phyloP scores from a whole-genome alignment of 1,139 yeast genomes.

The Lodderomyces margitis region DNA sequence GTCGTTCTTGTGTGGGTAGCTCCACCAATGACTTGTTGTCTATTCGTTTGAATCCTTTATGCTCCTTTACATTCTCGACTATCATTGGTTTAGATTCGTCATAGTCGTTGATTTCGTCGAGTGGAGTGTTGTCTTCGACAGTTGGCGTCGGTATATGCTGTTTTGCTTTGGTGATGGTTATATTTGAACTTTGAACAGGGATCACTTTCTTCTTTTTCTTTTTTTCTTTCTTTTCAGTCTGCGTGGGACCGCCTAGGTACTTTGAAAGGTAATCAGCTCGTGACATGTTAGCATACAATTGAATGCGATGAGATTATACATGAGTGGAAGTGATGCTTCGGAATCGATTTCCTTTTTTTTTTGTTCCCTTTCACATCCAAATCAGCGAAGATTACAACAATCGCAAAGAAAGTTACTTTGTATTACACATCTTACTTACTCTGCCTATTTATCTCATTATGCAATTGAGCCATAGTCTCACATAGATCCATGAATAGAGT shows the following conservation, averaged over 20 bases:
- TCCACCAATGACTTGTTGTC: constrained; percentile 24
- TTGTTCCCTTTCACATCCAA: no score
- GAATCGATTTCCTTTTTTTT: not conserved
- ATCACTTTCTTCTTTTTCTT: constrained; percentile 10
- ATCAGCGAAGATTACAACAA: no score
- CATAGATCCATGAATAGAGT: constrained; percentile 86
- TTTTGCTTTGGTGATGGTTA: constrained; percentile 11
- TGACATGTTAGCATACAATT: constrained; percentile 7
- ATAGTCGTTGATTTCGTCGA: constrained; percentile 5
- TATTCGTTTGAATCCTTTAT: constrained; percentile 39
- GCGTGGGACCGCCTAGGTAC: constrained; percentile 12
- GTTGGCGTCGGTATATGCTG: not conserved
- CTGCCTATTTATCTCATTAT: constrained; percentile 50
- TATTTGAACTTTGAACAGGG: constrained; percentile 7
- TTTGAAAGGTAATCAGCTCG: constrained; percentile 20
- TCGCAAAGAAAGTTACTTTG: not conserved
- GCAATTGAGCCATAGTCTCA: constrained; percentile 85
- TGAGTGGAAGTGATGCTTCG: no score
- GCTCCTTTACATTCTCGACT: constrained; percentile 7
- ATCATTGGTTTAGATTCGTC: constrained; percentile 6
- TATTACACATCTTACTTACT: constrained; percentile 13
- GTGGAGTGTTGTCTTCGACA: constrained; percentile 3
- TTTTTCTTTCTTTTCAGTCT: constrained; percentile 13
- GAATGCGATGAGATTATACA: no score
- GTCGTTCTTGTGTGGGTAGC: constrained; percentile 2